Conservation (phyloP, 306 rosid genomes). For the Cyclanthera cordifolia region DNA sequence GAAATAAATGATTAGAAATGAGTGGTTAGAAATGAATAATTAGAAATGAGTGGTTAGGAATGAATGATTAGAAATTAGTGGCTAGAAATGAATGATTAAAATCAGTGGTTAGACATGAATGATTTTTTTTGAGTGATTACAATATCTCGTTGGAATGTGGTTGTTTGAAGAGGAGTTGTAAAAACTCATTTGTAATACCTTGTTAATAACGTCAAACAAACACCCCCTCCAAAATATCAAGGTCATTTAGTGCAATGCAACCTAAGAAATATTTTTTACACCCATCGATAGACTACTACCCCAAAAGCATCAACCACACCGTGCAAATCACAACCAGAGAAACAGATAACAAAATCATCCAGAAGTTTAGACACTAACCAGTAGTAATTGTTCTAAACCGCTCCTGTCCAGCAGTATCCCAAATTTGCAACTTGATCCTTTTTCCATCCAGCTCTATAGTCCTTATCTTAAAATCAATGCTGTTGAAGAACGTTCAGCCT, state of each 20-base stretch:
- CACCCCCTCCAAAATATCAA: neutral
- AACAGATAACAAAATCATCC: neutral
- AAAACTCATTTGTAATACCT: too few species aligned
- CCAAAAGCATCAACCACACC: neutral
- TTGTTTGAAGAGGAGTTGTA: too few species aligned
- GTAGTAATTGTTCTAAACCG: slow-evolving; percentile 90
- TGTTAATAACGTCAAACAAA: too few species aligned
- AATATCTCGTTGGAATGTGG: too few species aligned
- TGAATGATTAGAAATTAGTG: too few species aligned
- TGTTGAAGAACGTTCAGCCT: slow-evolving; percentile 27
- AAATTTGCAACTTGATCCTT: slow-evolving; percentile 87
- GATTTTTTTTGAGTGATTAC: too few species aligned
- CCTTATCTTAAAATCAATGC: slow-evolving; percentile 96
- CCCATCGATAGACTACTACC: neutral
- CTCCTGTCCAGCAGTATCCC: slow-evolving; percentile 99
- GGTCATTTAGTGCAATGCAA: neutral
- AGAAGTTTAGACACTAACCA: slow-evolving; percentile 34
- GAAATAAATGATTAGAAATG: too few species aligned
- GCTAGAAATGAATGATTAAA: too few species aligned
- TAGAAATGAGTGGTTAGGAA: too few species aligned
- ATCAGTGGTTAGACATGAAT: too few species aligned
- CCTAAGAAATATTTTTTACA: neutral
- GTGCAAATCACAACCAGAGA: neutral
- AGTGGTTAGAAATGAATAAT: too few species aligned
- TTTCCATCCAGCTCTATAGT: slow-evolving; percentile 90